Evolutionary conservation across 352 stramenopile genomes (phyloP).

Genomic region (Phytophthora kernoviae): DNA sequence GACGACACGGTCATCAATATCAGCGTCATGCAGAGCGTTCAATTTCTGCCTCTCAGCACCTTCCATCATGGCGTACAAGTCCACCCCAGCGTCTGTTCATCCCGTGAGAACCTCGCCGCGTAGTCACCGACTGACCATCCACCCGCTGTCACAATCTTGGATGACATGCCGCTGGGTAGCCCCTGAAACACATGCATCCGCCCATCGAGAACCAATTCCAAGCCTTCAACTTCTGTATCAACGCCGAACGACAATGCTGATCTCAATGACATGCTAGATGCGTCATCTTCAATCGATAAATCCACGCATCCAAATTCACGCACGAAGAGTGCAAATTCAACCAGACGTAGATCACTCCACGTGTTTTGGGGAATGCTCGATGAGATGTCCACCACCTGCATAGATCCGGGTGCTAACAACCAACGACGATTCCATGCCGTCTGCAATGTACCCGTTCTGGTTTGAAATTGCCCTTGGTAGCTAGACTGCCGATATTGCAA

Average conservation of each 20-base stretch:
- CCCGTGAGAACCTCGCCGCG: neutral
- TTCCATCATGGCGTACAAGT: neutral
- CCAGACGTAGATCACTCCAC: neutral
- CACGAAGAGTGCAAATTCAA: constrained; percentile 9
- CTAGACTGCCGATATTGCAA: neutral
- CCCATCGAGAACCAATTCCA: constrained; percentile 35
- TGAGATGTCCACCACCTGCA: constrained; percentile 3
- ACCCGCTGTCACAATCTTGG: neutral
- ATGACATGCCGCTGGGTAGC: constrained; percentile 21
- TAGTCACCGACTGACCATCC: constrained; percentile 4
- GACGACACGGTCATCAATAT: neutral
- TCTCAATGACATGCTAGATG: constrained; percentile 6
- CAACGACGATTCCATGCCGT: constrained; percentile 27
- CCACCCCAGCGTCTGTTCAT: neutral
- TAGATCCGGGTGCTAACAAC: constrained; percentile 23
- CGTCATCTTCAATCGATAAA: constrained; percentile 3
- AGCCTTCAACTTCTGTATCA: neutral
- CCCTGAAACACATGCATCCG: constrained; percentile 26
- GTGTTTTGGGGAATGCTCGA: neutral
- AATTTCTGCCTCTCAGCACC: neutral
- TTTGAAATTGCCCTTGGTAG: neutral
- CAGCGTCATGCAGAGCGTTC: neutral
- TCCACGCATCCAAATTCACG: constrained; percentile 23
- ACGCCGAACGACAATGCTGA: constrained; percentile 10
- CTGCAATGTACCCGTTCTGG: too few relatives aligned